Base-by-base conservation (phyloP, 106 monocot species). In the Acorus calamus region DNA sequence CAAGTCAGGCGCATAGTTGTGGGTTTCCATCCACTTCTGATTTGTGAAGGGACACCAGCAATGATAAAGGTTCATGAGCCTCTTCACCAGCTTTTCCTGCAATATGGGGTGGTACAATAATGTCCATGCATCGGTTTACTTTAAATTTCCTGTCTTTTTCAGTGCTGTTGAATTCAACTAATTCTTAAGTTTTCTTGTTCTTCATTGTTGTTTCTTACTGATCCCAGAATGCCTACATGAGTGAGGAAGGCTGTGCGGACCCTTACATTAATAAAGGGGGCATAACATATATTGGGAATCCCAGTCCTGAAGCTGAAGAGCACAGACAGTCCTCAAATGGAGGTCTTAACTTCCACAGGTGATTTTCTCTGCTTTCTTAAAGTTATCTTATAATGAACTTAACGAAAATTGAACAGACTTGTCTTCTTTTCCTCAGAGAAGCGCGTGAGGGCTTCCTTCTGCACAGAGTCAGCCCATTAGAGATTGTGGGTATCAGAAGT, bases 151-250 rank as follows among this genome's bases (percentile, higher is more conserved):
- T 14, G 10, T 43, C 53, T 6, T 57, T n/a, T 6, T 65, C n/a
- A 46, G 3, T 46, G 2, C 3, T 65, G 46, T 14, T 11, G n/a
- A 49, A 49, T 49, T 5, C 11, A 47, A 54, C 57, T 60, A 42
- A 49, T 63, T 8, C 14, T 11, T 42, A 9, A 3, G 3, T 28
- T 64, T 6, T 9, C 11, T 9, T 64, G 5, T 11, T 28, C 8
- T 14, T 9, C 47, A 28, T 52, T 64, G 4, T 64, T 48, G 41
- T 66, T 47, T 62, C 54, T 28, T 28, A 28, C 28, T 28, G 28
- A 28, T 28, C 1, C 28, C 72, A 86, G 86, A 71, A 77, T 80
- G 82, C 79, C 48, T 86, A 86, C 54, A 50, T 86, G 14, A 86
- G 86, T 71, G 59, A 64, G 55, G 67, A 64, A 47, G 66, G 79